Percentiles rank a stretch among this genome's conserved stretches.
Conservation (phyloP, 768 basidiomycete species). For the Tulasnella sp. region DNA sequence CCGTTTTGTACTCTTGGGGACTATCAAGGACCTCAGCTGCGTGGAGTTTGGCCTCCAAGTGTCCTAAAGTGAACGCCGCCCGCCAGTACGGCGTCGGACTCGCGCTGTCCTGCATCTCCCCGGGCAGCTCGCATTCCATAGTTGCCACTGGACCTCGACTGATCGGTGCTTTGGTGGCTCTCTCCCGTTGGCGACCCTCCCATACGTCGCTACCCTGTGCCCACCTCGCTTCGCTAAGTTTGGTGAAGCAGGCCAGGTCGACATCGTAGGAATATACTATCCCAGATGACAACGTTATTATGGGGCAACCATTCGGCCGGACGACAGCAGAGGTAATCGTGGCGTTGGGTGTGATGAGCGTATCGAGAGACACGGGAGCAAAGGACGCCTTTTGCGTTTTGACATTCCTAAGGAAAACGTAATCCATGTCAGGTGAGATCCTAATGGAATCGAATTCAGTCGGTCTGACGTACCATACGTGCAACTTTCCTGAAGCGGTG, state of each 20-base stretch:
- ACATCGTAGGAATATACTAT: slow-evolving; percentile 78
- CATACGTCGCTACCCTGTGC: slow-evolving; percentile 79
- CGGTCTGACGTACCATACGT: slow-evolving; percentile 64
- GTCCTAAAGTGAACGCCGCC: slow-evolving; percentile 80
- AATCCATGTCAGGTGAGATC: neutral
- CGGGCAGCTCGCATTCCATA: slow-evolving; percentile 42
- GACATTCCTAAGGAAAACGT: slow-evolving; percentile 61
- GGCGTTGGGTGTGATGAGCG: slow-evolving; percentile 60
- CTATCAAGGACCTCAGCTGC: slow-evolving; percentile 77
- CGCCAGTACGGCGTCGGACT: slow-evolving; percentile 64
- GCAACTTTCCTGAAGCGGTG: slow-evolving; percentile 70
- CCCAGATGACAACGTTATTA: slow-evolving; percentile 78
- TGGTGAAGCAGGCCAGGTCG: slow-evolving; percentile 67
- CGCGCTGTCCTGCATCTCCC: neutral
- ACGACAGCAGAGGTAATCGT: slow-evolving; percentile 66
- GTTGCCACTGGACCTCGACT: slow-evolving; percentile 35
- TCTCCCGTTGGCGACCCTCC: slow-evolving; percentile 67
- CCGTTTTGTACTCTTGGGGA: slow-evolving; percentile 80
- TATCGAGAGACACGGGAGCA: slow-evolving; percentile 62
- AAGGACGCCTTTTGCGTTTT: slow-evolving; percentile 68
- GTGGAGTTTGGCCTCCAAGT: slow-evolving; percentile 81
- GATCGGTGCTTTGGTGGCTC: slow-evolving; percentile 42
- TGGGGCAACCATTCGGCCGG: slow-evolving; percentile 77
- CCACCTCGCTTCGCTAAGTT: slow-evolving; percentile 84
- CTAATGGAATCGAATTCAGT: slow-evolving; percentile 29